Evolutionary conservation across 768 basidiomycete species (phyloP).

Genomic region (Artomyces pyxidatus): DNA sequence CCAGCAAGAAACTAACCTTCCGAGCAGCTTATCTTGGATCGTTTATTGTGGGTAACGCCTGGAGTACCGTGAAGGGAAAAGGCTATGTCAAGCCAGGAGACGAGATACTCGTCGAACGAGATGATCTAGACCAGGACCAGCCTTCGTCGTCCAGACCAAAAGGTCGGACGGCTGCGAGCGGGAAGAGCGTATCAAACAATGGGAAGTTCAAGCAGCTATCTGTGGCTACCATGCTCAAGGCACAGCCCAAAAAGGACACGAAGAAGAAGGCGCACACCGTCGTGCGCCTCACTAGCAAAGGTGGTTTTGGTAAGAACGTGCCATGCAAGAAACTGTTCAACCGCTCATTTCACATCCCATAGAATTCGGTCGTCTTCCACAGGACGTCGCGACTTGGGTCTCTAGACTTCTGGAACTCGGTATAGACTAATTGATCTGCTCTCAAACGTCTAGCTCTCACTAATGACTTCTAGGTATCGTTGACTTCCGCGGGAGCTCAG

Average conservation of each 20-base stretch:
- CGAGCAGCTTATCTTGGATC: conserved; percentile 52
- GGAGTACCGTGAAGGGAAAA: conserved; percentile 70
- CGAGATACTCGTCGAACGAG: conserved; percentile 48
- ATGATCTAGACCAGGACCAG: conserved; percentile 31
- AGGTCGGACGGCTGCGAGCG: conserved; percentile 15
- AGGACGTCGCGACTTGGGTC: conserved; percentile 64
- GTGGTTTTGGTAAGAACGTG: conserved; percentile 47
- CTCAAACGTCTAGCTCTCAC: background rate
- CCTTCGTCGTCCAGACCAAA: conserved; percentile 5
- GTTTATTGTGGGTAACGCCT: conserved; percentile 62
- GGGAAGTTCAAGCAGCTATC: conserved; percentile 49
- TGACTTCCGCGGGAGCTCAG: conserved; percentile 57
- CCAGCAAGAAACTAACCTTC: conserved; percentile 12
- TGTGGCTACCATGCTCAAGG: conserved; percentile 58
- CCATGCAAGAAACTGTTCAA: no score
- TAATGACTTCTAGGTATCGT: conserved; percentile 44
- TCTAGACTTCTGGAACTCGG: conserved; percentile 67
- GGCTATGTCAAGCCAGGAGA: conserved; percentile 65
- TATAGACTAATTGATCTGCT: conserved; percentile 20
- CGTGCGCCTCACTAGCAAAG: conserved; percentile 54
- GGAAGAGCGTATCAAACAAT: conserved; percentile 28
- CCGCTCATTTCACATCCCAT: background rate
- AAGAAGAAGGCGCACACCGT: conserved; percentile 61
- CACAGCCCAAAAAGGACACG: conserved; percentile 35
- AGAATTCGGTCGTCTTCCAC: conserved; percentile 77